Evolutionary conservation across 441 rosid genomes (phyloP), one percentile per base, ranked within the genome.

Genomic region (Geranium incanum): DNA sequence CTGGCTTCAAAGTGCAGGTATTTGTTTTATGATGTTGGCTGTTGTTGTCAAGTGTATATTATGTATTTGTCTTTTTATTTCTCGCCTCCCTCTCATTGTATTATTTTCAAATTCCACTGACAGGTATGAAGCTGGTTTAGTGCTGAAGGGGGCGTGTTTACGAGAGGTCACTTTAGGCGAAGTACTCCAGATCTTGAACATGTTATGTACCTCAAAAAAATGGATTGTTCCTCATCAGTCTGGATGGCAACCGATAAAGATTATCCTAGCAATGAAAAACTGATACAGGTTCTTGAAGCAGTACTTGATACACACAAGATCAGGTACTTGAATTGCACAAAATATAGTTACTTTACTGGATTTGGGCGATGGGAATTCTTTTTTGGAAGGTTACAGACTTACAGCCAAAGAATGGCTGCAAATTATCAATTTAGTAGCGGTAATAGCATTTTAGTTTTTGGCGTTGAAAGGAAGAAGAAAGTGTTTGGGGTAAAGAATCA

Each of bases 91-190:
- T 45, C 52, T 45, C 52, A 45, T 12, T 45, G 52, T 77, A 3
- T 66, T 64, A 19, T 65, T 37, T 33, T 21, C 38, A 23, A n/a
- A 55, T 55, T 78, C 6, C 50, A n/a, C 66, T 68, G 23, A 67
- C 84, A 88, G 93, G 81, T 88, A 81, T 13, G 89, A 88, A 79
- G 91, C 93, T 48, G 93, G 91, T 70, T 78, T 81, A 71, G 55
- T 79, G 70, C 80, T 88, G 69, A 83, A 68, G 75, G 82, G 66
- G 41, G 81, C 75, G 69, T 86, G 91, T 72, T 75, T 88, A 70
- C 70, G 77, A 71, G 87, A 84, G 76, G 74, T 74, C 76, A 64
- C 88, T 62, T 68, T 88, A 75, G 93, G 93, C 70, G 85, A 81
- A 36, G 73, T 82, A 57, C 81, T 88, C 66, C 87, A 82, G 77